Evolutionary conservation across 2,329 filamentous ascomycete species (phyloP), one percentile per base, ranked within the genome.

Genomic region (Penicillium capsulatum): DNA sequence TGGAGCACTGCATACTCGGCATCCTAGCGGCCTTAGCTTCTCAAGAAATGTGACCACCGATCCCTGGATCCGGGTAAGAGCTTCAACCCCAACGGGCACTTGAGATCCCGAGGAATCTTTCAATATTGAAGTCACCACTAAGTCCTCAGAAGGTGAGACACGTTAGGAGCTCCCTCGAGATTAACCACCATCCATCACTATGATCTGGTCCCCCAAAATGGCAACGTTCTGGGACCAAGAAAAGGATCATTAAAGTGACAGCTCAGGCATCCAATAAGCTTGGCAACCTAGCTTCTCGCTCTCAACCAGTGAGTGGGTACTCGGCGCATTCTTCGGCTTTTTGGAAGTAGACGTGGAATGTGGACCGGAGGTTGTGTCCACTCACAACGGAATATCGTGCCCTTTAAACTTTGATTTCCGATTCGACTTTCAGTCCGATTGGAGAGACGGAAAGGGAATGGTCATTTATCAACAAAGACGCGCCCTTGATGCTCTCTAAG

Each of bases 21-120:
- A 50, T 47, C 26, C 38, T 20, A 31, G 39, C 30, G 22, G 42
- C 28, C 38, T 15, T 19, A 13, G 31, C 19, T 35, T 32, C 14
- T 15, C 7, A 29, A 47, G 34, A 16, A 47, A 51, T 49, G 44
- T 47, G 35, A 38, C 44, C 26, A 10, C 14, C 19, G 34, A 40
- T 34, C 40, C 48, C 38, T 47, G 40, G 38, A 48, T 47, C 20
- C 9, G 9, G 19, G n/a, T n/a, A n/a, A n/a, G n/a, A n/a, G n/a
- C n/a, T n/a, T 24, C 11, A 11, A 11, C 11, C 7, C 11, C 22
- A 7, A 11, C 22, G 22, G 7, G 22, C 7, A 7, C 22, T 11
- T 24, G 22, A 24, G 22, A 7, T 11, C 22, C 22, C 22, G 22
- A 24, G 22, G 11, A 24, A 11, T 7, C 11, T 7, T 24, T 7